Percentiles rank a stretch among this genome's conserved stretches.
Evolutionary conservation across 371 early-diverging fungal species (phyloP).

Genomic region (Mortierella sp.): DNA sequence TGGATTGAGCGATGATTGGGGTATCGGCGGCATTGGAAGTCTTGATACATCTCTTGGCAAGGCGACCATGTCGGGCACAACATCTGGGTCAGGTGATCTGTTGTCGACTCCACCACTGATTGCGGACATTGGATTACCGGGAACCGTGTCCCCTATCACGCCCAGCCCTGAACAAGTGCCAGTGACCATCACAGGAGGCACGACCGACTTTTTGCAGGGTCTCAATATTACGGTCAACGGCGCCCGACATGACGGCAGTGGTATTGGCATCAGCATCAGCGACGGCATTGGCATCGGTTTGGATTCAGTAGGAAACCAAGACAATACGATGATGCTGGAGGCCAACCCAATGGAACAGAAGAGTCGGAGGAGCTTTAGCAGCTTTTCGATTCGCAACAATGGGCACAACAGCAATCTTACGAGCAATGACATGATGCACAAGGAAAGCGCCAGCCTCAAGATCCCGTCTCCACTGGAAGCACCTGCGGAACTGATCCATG

Average conservation of each 20-base stretch:
- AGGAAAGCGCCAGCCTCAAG: too few relatives aligned
- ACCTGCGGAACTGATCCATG: slow-evolving; percentile 20
- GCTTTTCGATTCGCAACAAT: neutral
- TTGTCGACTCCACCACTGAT: slow-evolving; percentile 11
- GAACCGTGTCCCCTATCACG: slow-evolving; percentile 6
- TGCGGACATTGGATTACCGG: slow-evolving; percentile 2
- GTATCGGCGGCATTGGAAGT: slow-evolving; percentile 9
- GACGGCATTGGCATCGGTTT: neutral
- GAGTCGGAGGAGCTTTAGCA: slow-evolving; percentile 8
- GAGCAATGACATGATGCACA: neutral
- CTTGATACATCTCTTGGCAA: slow-evolving; percentile 1
- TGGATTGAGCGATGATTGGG: slow-evolving; percentile 35
- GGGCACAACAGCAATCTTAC: neutral
- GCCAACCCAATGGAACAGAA: slow-evolving; percentile 8
- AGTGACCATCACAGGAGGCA: too few relatives aligned
- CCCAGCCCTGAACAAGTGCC: slow-evolving; percentile 4
- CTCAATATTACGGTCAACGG: neutral
- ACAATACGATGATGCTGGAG: neutral
- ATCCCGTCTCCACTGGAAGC: slow-evolving; percentile 4
- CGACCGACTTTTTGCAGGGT: slow-evolving; percentile 17
- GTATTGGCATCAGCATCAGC: neutral
- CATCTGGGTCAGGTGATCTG: slow-evolving; percentile 3
- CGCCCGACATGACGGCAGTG: neutral
- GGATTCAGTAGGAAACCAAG: neutral
- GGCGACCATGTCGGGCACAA: neutral